Base-by-base conservation (phyloP, 2,329 filamentous ascomycete genomes). In the Geosmithia flava region DNA sequence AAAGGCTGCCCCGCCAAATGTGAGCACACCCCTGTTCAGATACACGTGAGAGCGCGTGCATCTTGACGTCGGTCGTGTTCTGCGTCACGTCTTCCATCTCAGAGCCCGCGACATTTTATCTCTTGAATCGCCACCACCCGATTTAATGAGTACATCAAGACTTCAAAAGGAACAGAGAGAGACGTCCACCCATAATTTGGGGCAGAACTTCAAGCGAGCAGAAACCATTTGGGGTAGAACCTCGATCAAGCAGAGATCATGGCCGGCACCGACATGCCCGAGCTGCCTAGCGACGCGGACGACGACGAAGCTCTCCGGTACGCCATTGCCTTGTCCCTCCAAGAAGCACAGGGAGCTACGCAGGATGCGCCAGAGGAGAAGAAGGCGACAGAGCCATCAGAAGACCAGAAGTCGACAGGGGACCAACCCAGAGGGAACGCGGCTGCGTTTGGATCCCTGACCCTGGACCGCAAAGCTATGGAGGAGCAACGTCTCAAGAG, bases 401-500 rank as follows among this genome's bases (percentile, higher is more conserved):
- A 10, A 19, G 20, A 29, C n/a, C 3, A 4, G 7, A 30, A 44
- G 23, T 19, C n/a, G 29, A 46, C 20, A 42, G 33, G 7, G 17
- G n/a, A 11, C 16, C 10, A 46, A 23, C 3, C 37, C 20, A 48
- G 37, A 29, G 41, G 19, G 55, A 48, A 47, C 46, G 47, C 53
- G 48, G 51, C 47, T 19, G 49, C 53, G 46, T 56, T 61, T 29
- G 69, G 71, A 0, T 55, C 79, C 0, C 58, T 75, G 4, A 74
- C 75, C 3, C 64, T 95, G 1, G 77, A 95, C 66, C 78, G 90
- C 37, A 87, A 82, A 63, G 76, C 80, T 47, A 93, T 95, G 87
- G 91, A 96, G 62, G 72, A 81, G 56, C 88, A 94, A 60, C 80
- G 91, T 41, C 73, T 95, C 15, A 81, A 79, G 20, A 76, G 90